phyloP scores from a whole-genome alignment of 495 filamentous ascomycete species.

The Tuber magnatum region DNA sequence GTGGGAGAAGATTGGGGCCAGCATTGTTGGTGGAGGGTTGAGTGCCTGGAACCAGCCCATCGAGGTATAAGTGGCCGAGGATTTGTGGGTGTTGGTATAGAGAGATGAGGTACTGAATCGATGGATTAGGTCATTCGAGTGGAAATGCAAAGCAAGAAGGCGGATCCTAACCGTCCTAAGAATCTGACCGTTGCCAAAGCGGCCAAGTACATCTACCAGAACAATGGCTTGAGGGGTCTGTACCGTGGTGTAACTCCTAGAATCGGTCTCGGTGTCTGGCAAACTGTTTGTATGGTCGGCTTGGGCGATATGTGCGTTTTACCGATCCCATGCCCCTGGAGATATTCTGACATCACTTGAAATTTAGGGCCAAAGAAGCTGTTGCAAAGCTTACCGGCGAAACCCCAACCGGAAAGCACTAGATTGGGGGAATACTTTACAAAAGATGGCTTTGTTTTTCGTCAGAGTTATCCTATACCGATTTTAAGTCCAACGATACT shows the following conservation, averaged over 20 bases:
- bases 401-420: slow-evolving; percentile 93
- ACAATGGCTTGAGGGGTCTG: slow-evolving; percentile 82
- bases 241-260: slow-evolving; percentile 93
- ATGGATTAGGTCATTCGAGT: slow-evolving; percentile 70
- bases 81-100: neutral
- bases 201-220: slow-evolving; percentile 83
- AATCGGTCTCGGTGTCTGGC: slow-evolving; percentile 93
- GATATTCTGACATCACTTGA: slow-evolving; percentile 12
- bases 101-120: slow-evolving; percentile 10
- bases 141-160: slow-evolving; percentile 99
- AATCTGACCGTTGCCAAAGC: slow-evolving; percentile 95
- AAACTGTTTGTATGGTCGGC: slow-evolving; percentile 99
- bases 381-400: slow-evolving; percentile 97
- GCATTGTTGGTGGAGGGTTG: slow-evolving; percentile 81
- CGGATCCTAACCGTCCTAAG: slow-evolving; percentile 93
- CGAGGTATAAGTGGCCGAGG: slow-evolving; percentile 48
- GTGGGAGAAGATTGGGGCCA: slow-evolving; percentile 82
- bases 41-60: slow-evolving; percentile 99
- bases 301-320: slow-evolving; percentile 90
- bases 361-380: slow-evolving; percentile 81
- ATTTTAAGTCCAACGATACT: neutral
- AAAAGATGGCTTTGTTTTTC: neutral
- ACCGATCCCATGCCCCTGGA: neutral
- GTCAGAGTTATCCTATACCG: neutral
- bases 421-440: slow-evolving; percentile 41